Base-by-base conservation (phyloP, 2,329 filamentous ascomycete genomes). In the Cordyceps militaris region DNA sequence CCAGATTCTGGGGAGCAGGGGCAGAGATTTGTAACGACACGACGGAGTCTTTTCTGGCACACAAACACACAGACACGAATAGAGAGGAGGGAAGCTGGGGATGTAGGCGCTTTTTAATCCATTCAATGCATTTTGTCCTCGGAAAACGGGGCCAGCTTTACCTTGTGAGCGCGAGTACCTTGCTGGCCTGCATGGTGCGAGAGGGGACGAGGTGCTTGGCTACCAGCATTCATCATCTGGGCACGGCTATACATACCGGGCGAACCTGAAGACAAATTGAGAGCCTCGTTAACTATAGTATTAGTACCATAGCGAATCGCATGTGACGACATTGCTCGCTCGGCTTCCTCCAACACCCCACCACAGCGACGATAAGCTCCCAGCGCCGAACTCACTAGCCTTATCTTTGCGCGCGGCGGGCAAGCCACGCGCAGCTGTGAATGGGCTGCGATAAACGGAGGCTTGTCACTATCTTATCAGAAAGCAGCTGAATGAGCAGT, bases 391-490 rank as follows among this genome's bases (percentile, higher is more conserved):
- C n/a, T n/a, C 19, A 50, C 34, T 56, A 49, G 54, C 36, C 54
- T 56, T 56, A 56, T 56, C 54, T 47, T 21, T 42, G n/a, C 3
- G 26, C 24, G 13, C 10, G 7, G 4, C 24, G 21, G 28, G 8
- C 54, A 43, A 36, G 52, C 52, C 52, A 47, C 52, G 5, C 6
- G 26, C 23, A 14, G 42, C 44, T 43, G 19, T 56, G 46, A 56
- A 49, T 56, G 54, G 54, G 46, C 46, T 34, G 44, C 24, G 54
- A 56, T 50, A 56, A 50, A 19, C 13, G 11, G 23, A 40, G 47
- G 48, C 40, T 52, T 43, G 38, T 26, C n/a, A n/a, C 34, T 53
- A 58, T 58, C 56, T 58, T 58, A 58, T 58, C 56, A 21, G 14
- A 28, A 42, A 3, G 30, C 11, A 28, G 28, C 46, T 23, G 24